phyloP scores from a whole-genome alignment of 1,139 yeast species.

The Debaryomyces sp. region DNA sequence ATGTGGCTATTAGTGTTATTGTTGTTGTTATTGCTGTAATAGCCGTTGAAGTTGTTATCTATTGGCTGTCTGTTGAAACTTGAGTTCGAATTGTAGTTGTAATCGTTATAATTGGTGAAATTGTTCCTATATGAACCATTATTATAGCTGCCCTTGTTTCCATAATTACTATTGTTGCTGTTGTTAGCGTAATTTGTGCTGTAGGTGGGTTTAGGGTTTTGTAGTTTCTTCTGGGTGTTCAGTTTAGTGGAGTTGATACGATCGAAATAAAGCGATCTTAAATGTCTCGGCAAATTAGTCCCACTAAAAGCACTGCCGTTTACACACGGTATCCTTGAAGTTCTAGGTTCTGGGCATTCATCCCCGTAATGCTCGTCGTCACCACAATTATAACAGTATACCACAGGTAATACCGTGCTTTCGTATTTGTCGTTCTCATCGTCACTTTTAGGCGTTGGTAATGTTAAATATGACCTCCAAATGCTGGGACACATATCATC shows the following conservation, averaged over 20 bases:
- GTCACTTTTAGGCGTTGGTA: slow-evolving; percentile 20
- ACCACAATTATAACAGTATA: slow-evolving; percentile 87
- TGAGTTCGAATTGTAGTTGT: slow-evolving; percentile 14
- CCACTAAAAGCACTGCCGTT: slow-evolving; percentile 82
- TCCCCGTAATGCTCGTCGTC: slow-evolving; percentile 81
- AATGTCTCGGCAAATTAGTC: slow-evolving; percentile 60
- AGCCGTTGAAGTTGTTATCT: slow-evolving; percentile 10
- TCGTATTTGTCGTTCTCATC: slow-evolving; percentile 18
- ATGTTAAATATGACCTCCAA: slow-evolving; percentile 76
- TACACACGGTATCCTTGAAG: slow-evolving; percentile 67
- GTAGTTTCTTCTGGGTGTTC: slow-evolving; percentile 5
- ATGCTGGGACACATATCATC: slow-evolving; percentile 82
- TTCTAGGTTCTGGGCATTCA: slow-evolving; percentile 64
- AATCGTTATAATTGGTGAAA: slow-evolving; percentile 15
- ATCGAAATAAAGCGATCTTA: slow-evolving; percentile 54
- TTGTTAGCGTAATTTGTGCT: slow-evolving; percentile 8
- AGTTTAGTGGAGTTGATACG: slow-evolving; percentile 17
- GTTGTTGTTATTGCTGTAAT: slow-evolving; percentile 12
- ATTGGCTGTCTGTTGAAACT: slow-evolving; percentile 11
- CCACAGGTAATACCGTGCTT: slow-evolving; percentile 33
- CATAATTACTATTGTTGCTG: slow-evolving; percentile 4
- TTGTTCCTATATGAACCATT: slow-evolving; percentile 16
- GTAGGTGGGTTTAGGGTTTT: slow-evolving; percentile 6
- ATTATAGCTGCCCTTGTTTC: slow-evolving; percentile 11
- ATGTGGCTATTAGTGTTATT: slow-evolving; percentile 14